phyloP scores from a whole-genome alignment of 164 flowering plant species.

The Kalanchoe fedtschenkoi region DNA sequence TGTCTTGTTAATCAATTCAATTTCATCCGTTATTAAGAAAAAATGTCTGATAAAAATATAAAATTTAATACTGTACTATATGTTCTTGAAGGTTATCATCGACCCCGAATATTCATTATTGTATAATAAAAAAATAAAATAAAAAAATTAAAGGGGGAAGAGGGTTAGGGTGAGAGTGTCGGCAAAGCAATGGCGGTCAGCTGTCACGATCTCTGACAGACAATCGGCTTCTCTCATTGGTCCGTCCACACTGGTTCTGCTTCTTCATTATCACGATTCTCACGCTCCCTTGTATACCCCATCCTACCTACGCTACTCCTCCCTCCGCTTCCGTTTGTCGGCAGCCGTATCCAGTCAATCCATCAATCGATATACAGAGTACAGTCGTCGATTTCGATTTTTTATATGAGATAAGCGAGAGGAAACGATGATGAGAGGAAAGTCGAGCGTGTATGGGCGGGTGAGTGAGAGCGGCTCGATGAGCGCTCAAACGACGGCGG shows the following conservation, averaged over 20 bases:
- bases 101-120: no score
- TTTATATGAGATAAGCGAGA: neutral
- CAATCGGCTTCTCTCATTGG: constrained; percentile 3
- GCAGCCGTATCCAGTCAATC: neutral
- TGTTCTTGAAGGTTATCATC: no score
- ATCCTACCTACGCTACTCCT: neutral
- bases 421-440: constrained; percentile 65
- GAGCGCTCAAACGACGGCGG: constrained; percentile 8
- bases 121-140: no score
- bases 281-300: neutral
- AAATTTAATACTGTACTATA: no score
- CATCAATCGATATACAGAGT: neutral
- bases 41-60: no score
- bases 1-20: no score
- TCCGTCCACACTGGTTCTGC: neutral
- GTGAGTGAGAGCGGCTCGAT: constrained; percentile 13
- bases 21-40: no score
- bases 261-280: neutral
- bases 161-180: neutral
- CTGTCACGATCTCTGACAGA: constrained; percentile 2
- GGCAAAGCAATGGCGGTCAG: constrained; percentile 4
- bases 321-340: neutral
- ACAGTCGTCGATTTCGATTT: neutral
- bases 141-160: neutral
- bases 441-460: constrained; percentile 20